Percentiles rank a stretch among this genome's conserved stretches.
phyloP scores from a whole-genome alignment of 1,284 basidiomycete species.

The Volvariella surrecta region DNA sequence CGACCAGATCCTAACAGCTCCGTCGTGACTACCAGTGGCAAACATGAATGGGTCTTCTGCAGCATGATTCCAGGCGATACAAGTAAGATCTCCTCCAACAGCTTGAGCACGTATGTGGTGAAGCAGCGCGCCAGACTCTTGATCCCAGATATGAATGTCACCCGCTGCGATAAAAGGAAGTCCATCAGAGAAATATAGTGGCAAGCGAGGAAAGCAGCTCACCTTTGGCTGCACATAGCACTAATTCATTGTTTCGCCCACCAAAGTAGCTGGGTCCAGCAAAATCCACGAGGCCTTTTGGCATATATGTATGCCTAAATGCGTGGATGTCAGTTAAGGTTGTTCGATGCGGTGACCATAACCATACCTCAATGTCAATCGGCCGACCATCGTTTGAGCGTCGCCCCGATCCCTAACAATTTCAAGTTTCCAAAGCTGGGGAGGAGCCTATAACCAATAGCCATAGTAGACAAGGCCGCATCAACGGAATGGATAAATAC shows the following conservation, averaged over 20 bases:
- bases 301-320: constrained; percentile 64
- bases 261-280: constrained; percentile 76
- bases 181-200: too few relatives aligned
- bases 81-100: constrained; percentile 61
- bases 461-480: too few relatives aligned
- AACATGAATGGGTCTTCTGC: constrained; percentile 68
- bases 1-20: constrained; percentile 64
- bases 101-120: constrained; percentile 56
- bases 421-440: constrained; percentile 73
- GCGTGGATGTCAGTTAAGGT: background rate
- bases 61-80: constrained; percentile 68
- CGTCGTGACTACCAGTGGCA: constrained; percentile 71
- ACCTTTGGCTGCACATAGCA: constrained; percentile 73
- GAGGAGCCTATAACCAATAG: constrained; percentile 47
- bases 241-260: constrained; percentile 66
- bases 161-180: constrained; percentile 46
- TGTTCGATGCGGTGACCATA: background rate
- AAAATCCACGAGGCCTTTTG: constrained; percentile 60
- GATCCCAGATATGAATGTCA: constrained; percentile 80
- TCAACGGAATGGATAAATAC: too few relatives aligned
- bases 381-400: constrained; percentile 23
- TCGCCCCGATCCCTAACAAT: constrained; percentile 41
- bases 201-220: constrained; percentile 7
- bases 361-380: constrained; percentile 37
- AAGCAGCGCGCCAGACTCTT: constrained; percentile 59